phyloP scores from a whole-genome alignment of 164 flowering plant genomes.

The Litsea cubeba region DNA sequence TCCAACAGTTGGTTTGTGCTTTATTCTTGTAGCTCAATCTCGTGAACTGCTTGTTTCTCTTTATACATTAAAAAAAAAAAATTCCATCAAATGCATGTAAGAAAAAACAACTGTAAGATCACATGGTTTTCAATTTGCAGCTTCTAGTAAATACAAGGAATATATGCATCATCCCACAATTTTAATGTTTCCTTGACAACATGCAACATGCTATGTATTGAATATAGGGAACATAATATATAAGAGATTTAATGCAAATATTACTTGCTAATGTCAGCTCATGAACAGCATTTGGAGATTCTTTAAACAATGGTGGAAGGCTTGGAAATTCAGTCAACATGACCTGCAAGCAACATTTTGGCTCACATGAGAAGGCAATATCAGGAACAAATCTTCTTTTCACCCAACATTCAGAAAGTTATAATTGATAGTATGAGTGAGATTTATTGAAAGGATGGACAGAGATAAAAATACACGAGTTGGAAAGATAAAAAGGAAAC shows the following conservation, averaged over 20 bases:
- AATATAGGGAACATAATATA: not conserved
- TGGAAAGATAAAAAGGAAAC: not conserved
- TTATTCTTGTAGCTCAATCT: not conserved
- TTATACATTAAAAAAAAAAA: too few relatives aligned
- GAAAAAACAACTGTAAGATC: not conserved
- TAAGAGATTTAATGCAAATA: constrained; percentile 1
- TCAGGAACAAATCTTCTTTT: not conserved
- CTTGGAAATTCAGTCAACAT: constrained; percentile 62
- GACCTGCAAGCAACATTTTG: constrained; percentile 38
- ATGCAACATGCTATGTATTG: not conserved
- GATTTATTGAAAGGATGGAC: not conserved
- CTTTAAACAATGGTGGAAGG: constrained; percentile 79
- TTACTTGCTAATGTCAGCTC: constrained; percentile 89
- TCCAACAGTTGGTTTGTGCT: not conserved
- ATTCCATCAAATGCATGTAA: not conserved
- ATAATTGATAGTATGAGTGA: not conserved
- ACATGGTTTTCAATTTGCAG: not conserved
- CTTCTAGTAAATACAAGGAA: not conserved
- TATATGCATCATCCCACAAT: not conserved
- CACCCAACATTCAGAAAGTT: not conserved
- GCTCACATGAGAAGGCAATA: not conserved
- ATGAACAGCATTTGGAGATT: constrained; percentile 61
- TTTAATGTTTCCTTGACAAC: not conserved
- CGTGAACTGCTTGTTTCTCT: not conserved
- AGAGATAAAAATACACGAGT: not conserved